phyloP scores from a whole-genome alignment of 306 rosid genomes.

The Sechiopsis laciniata region DNA sequence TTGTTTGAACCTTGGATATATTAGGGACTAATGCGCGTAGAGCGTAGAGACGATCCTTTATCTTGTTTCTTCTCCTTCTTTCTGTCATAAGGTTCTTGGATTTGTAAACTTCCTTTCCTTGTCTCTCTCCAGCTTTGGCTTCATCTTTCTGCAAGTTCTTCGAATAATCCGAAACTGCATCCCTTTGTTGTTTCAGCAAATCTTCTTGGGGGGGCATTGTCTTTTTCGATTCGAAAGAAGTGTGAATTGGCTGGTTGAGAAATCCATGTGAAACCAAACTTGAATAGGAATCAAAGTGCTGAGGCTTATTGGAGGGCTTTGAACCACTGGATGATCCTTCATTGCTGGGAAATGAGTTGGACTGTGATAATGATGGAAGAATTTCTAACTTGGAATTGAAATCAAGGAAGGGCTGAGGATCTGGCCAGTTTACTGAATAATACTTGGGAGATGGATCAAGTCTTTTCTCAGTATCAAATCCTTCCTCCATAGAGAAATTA shows the following conservation, averaged over 20 bases:
- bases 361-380: slow-evolving; percentile 26
- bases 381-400: slow-evolving; percentile 29
- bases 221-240: slow-evolving; percentile 24
- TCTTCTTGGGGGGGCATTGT: slow-evolving; percentile 20
- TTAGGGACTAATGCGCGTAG: slow-evolving; percentile 78
- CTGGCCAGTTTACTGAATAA: slow-evolving; percentile 23
- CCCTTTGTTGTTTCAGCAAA: slow-evolving; percentile 27
- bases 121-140: slow-evolving; percentile 25
- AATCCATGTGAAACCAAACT: slow-evolving; percentile 22
- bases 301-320: slow-evolving; percentile 44
- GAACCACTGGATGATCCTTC: slow-evolving; percentile 56
- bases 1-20: slow-evolving; percentile 59
- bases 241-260: slow-evolving; percentile 26
- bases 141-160: slow-evolving; percentile 28
- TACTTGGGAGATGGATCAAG: slow-evolving; percentile 24
- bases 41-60: slow-evolving; percentile 40
- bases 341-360: slow-evolving; percentile 39
- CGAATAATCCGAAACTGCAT: slow-evolving; percentile 28
- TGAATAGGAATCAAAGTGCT: slow-evolving; percentile 33
- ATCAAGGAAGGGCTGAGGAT: slow-evolving; percentile 18
- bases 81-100: slow-evolving; percentile 70
- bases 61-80: slow-evolving; percentile 75
- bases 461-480: slow-evolving; percentile 30
- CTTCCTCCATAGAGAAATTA: slow-evolving; percentile 38
- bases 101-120: slow-evolving; percentile 31